These are phyloP conservation scores for Musa schizocarpa DNA, from an alignment of 176 grass and related monocot genomes.

Conservation along the genomic window DNA sequence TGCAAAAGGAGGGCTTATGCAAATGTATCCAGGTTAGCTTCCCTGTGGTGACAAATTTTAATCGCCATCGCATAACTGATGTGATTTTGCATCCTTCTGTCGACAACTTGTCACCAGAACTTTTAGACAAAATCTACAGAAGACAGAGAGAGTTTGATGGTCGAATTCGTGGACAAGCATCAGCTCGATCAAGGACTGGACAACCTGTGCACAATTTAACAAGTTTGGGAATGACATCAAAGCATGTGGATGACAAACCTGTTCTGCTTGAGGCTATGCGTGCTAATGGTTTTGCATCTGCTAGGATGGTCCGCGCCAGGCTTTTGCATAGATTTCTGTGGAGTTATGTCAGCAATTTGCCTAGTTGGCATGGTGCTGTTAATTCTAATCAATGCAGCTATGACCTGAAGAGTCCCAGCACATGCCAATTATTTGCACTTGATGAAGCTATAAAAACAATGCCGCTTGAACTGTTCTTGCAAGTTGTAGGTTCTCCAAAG, in stretches of 20 bases:
- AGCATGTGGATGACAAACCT: constrained; percentile 45
- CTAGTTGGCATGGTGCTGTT: constrained; percentile 40
- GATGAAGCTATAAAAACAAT: constrained; percentile 68
- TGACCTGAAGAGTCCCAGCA: constrained; percentile 33
- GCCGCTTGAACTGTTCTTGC: constrained; percentile 85
- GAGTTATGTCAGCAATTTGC: constrained; percentile 49
- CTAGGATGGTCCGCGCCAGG: constrained; percentile 89
- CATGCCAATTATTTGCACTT: constrained; percentile 62
- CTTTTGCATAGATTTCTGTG: constrained; percentile 87
- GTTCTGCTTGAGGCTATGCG: constrained; percentile 65
- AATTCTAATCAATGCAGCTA: constrained; percentile 32
- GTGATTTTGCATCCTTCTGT: constrained; percentile 78
- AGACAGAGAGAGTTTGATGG: constrained; percentile 73
- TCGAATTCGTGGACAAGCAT: constrained; percentile 41
- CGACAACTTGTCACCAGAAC: constrained; percentile 50
- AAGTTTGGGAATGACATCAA: constrained; percentile 35
- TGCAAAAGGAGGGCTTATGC: constrained; percentile 70
- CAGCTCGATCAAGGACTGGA: constrained; percentile 54
- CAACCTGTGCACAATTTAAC: constrained; percentile 34
- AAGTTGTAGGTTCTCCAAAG: constrained; percentile 87
- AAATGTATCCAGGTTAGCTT: constrained; percentile 79
- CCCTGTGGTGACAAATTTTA: constrained; percentile 67
- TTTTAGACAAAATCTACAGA: constrained; percentile 68
- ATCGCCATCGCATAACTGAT: constrained; percentile 59
- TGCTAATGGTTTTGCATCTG: constrained; percentile 79